Evolutionary conservation across 352 stramenopile species (phyloP).

Genomic region (Pythium brachiatum): DNA sequence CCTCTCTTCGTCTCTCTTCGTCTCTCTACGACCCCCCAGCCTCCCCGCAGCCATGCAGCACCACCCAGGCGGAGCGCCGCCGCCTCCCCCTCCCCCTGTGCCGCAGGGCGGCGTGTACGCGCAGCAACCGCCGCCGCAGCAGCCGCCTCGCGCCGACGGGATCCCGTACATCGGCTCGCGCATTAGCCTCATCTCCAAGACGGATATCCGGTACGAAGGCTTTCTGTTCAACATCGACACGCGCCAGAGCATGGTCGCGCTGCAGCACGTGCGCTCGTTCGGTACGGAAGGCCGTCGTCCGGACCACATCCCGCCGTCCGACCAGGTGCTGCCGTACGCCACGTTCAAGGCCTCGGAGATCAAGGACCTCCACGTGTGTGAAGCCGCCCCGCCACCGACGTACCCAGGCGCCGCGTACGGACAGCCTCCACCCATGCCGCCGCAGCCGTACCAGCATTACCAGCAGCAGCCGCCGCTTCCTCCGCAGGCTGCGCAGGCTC

Average conservation of each 20-base stretch:
- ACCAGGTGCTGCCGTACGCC: slow-evolving; percentile 72
- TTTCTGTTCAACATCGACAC: slow-evolving; percentile 88
- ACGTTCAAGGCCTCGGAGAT: slow-evolving; percentile 85
- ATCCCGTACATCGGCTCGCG: slow-evolving; percentile 83
- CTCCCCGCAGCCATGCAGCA: slow-evolving; percentile 9
- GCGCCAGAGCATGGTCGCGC: slow-evolving; percentile 73
- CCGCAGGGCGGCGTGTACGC: slow-evolving; percentile 24
- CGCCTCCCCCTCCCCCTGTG: slow-evolving; percentile 7
- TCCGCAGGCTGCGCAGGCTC: slow-evolving; percentile 26
- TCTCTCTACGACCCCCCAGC: background rate
- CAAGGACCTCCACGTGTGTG: slow-evolving; percentile 83
- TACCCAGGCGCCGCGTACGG: slow-evolving; percentile 9
- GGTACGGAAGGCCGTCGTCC: slow-evolving; percentile 75
- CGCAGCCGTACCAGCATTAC: slow-evolving; percentile 15
- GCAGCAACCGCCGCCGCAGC: slow-evolving; percentile 22
- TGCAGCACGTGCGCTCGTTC: slow-evolving; percentile 81
- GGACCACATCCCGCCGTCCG: slow-evolving; percentile 71
- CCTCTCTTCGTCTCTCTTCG: background rate
- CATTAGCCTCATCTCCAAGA: slow-evolving; percentile 86
- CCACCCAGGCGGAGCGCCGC: slow-evolving; percentile 8
- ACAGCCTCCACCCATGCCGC: slow-evolving; percentile 17
- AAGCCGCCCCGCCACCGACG: slow-evolving; percentile 45
- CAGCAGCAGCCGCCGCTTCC: slow-evolving; percentile 16
- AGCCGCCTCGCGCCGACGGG: slow-evolving; percentile 37
- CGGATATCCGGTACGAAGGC: slow-evolving; percentile 85